Evolutionary conservation across 345 rosid species (phyloP).

Genomic region (Bruguiera gymnorhiza): DNA sequence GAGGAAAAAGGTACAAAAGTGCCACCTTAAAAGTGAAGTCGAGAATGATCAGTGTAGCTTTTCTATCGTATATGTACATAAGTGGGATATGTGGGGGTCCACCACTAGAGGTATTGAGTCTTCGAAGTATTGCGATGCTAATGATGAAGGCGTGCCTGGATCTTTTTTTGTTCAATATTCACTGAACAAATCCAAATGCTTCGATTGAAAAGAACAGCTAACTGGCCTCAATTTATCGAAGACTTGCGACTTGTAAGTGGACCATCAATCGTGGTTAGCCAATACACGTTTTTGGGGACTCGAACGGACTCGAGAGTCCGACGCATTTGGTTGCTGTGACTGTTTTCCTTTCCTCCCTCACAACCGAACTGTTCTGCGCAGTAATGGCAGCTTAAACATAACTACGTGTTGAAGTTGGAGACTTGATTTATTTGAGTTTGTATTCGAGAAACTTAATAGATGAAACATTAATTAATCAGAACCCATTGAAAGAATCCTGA

Average conservation of each 20-base stretch:
- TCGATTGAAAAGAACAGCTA: background rate
- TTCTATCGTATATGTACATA: slow-evolving; percentile 4
- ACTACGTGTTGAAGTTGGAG: too few species aligned
- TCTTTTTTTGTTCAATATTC: slow-evolving; percentile 7
- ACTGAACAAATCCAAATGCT: slow-evolving; percentile 13
- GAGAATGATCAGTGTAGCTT: slow-evolving; percentile 11
- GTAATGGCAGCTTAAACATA: background rate
- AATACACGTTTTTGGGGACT: background rate
- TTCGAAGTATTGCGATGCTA: slow-evolving; percentile 12
- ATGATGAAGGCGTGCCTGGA: slow-evolving; percentile 21
- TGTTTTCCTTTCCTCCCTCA: too few species aligned
- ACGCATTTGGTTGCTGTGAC: background rate
- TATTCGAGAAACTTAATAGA: too few species aligned
- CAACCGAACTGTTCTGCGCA: background rate
- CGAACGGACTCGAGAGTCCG: background rate
- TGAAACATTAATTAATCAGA: too few species aligned
- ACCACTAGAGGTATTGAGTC: slow-evolving; percentile 19
- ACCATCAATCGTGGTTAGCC: background rate
- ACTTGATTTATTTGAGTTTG: background rate
- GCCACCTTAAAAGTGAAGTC: slow-evolving; percentile 5
- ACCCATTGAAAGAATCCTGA: too few species aligned
- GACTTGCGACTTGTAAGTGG: slow-evolving; percentile 14
- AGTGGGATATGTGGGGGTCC: slow-evolving; percentile 34
- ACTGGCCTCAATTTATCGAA: background rate
- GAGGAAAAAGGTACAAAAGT: slow-evolving; percentile 8